Evolutionary conservation across 306 rosid genomes (phyloP).

Genomic region (Prunus kanzakura): DNA sequence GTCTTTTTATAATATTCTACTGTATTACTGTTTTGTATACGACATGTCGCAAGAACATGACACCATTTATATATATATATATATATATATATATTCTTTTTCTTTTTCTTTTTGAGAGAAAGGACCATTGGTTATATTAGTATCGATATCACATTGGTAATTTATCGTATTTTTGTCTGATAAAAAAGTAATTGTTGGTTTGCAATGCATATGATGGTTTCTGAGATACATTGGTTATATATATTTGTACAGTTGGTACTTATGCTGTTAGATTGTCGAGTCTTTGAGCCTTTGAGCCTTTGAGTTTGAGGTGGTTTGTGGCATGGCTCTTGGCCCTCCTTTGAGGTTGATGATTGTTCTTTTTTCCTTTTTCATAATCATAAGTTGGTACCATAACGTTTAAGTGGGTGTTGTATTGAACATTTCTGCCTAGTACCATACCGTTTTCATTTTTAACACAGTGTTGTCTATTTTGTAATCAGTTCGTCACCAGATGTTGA

Average conservation of each 20-base stretch:
- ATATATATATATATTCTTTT: too few relatives aligned
- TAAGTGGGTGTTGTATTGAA: too few relatives aligned
- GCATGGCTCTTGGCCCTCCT: too few relatives aligned
- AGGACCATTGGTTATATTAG: neutral
- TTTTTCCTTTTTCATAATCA: neutral
- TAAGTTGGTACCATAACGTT: neutral
- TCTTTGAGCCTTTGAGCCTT: neutral
- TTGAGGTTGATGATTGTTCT: neutral
- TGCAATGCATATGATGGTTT: neutral
- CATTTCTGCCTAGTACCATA: too few relatives aligned
- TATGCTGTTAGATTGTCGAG: neutral
- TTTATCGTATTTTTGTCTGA: neutral
- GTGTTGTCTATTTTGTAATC: constrained; percentile 30
- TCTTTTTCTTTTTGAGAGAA: too few relatives aligned
- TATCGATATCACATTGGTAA: neutral
- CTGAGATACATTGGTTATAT: neutral
- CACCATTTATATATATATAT: too few relatives aligned
- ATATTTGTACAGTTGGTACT: too few relatives aligned
- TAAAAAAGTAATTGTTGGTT: neutral
- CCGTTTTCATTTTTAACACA: neutral
- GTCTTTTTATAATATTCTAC: too few relatives aligned
- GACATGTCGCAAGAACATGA: too few relatives aligned
- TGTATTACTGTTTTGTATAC: too few relatives aligned
- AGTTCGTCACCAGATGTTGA: constrained; percentile 48
- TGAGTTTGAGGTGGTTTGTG: neutral